Evolutionary conservation across 352 stramenopile genomes (phyloP), one percentile per base, ranked within the genome.

Genomic region (Phytophthora pisi): DNA sequence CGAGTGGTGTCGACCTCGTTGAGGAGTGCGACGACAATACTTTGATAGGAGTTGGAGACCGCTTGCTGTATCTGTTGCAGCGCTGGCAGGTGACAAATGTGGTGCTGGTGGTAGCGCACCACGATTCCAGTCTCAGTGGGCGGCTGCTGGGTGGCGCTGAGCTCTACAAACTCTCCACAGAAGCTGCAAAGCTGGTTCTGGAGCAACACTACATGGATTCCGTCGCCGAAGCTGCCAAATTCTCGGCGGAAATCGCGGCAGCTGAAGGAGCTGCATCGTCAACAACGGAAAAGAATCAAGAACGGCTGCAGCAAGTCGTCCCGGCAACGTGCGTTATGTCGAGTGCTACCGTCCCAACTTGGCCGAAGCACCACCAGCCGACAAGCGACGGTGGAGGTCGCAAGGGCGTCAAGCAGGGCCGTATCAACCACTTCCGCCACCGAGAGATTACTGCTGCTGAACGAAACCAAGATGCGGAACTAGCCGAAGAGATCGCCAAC

Each of bases 81-180:
- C 79, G 82, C 46, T 95, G 89, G 89, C 80, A 95, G 45, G 82
- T 95, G 7, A 77, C 82, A 47, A 93, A 91, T 59, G 71, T 92
- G 3, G 57, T 88, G 50, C 56, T 96, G 1, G 59, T 94, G 8
- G 81, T 95, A 10, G 85, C 76, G 8, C 68, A 87, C 2, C 67
- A 79, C 34, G 87, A 95, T 24, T 77, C 74, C n/a, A 90, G 82
- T 56, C 66, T 94, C 16, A 87, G 76, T 51, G 79, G 80, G 1
- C 81, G 81, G 2, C 45, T 76, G 56, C 70, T 94, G 7, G 84
- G 91, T 13, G 84, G 82, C 26, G 66, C 77, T 3, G 79, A 95
- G 43, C 61, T 88, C 10, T 95, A 82, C 78, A 89, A 89, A 45
- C 54, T 93, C 10, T 68, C 84, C 53, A 59, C 84, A 13, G 86